Conservation (phyloP, 208 protist species). For the Phytomonas sp. region DNA sequence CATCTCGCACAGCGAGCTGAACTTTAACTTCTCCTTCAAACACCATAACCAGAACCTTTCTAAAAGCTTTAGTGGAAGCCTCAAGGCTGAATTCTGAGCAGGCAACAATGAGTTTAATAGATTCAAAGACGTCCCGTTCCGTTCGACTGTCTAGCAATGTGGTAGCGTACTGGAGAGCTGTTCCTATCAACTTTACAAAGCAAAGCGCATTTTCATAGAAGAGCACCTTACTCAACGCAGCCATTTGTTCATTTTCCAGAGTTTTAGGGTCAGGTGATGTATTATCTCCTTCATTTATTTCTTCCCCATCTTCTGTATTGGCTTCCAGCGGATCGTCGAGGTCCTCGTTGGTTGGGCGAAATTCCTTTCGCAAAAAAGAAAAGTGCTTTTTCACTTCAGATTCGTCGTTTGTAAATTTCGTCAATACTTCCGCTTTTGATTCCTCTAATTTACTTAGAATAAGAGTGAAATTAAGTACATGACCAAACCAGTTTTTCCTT, state of each 20-base stretch:
- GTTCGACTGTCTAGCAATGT: slow-evolving; percentile 75
- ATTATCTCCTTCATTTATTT: background rate
- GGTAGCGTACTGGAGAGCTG: slow-evolving; percentile 51
- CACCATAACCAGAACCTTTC: slow-evolving; percentile 79
- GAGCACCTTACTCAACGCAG: slow-evolving; percentile 47
- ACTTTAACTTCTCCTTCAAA: slow-evolving; percentile 86
- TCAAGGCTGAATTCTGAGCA: slow-evolving; percentile 75
- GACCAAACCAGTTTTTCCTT: slow-evolving; percentile 80
- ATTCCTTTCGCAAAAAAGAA: slow-evolving; percentile 21
- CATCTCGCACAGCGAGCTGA: slow-evolving; percentile 82
- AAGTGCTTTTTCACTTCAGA: slow-evolving; percentile 22
- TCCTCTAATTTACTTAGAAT: slow-evolving; percentile 48
- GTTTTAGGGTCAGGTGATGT: background rate
- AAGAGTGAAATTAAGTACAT: slow-evolving; percentile 52
- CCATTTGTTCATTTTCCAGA: slow-evolving; percentile 45
- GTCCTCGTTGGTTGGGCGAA: slow-evolving; percentile 31
- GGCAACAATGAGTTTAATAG: slow-evolving; percentile 79
- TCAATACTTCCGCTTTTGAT: slow-evolving; percentile 16
- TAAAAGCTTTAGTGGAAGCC: slow-evolving; percentile 45
- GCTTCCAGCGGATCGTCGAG: slow-evolving; percentile 16
- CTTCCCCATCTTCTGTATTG: background rate
- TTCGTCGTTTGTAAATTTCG: slow-evolving; percentile 22
- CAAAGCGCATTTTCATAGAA: slow-evolving; percentile 71
- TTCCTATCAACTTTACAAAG: slow-evolving; percentile 63
- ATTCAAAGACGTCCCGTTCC: slow-evolving; percentile 79